Conservation (phyloP, 2,329 filamentous ascomycete genomes). For the Ustulina deusta region DNA sequence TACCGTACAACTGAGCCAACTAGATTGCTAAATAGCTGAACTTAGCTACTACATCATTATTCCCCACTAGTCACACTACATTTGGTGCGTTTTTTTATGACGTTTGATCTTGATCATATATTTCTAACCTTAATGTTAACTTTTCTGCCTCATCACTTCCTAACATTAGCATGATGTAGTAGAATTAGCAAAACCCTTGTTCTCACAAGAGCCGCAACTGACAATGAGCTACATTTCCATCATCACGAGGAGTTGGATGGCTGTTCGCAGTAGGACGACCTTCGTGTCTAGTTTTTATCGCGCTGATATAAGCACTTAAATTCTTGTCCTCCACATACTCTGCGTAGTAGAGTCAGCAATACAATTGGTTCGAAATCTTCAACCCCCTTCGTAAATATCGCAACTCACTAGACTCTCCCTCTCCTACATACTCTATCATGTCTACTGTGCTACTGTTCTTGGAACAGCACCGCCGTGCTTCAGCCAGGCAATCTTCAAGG, state of each 20-base stretch:
- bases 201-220: conserved; percentile 15
- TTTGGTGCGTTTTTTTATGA: too few species aligned
- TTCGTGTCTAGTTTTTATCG: neutral
- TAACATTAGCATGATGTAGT: neutral
- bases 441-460: conserved; percentile 3
- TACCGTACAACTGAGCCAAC: too few species aligned
- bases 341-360: neutral
- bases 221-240: neutral
- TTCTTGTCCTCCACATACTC: neutral
- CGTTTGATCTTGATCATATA: too few species aligned
- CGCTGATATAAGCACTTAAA: conserved; percentile 2
- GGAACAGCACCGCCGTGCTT: conserved; percentile 5
- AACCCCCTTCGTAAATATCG: neutral
- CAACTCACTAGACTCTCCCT: neutral
- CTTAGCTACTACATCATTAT: too few species aligned
- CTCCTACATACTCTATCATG: neutral
- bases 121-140: too few species aligned
- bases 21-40: too few species aligned
- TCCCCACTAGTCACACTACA: too few species aligned
- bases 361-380: neutral
- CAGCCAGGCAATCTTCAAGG: neutral
- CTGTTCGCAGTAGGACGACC: neutral
- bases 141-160: too few species aligned
- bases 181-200: neutral
- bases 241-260: neutral